Conservation (phyloP, 805 yeast species). For the Ogataea paradorogensis region DNA sequence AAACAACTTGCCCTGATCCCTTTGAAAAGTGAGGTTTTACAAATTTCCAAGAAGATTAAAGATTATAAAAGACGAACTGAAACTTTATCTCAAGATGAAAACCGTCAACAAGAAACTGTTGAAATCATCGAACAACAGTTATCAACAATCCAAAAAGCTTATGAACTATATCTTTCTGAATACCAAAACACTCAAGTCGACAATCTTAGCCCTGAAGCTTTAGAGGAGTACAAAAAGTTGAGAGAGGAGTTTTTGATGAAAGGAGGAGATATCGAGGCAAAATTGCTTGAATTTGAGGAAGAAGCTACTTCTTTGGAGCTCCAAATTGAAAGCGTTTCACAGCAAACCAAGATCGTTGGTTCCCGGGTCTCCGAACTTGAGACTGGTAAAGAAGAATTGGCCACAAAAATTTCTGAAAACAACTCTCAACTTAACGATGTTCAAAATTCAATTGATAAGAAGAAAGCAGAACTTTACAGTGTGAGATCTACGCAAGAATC, state of each 20-base stretch:
- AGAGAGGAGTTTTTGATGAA: slow-evolving; percentile 53
- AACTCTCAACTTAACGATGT: slow-evolving; percentile 28
- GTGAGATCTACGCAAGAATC: slow-evolving; percentile 38
- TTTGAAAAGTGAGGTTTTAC: slow-evolving; percentile 51
- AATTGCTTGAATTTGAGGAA: slow-evolving; percentile 43
- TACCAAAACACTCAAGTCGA: slow-evolving; percentile 11
- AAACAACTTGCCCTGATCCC: slow-evolving; percentile 57
- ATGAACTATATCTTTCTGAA: slow-evolving; percentile 19
- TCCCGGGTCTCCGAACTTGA: slow-evolving; percentile 36
- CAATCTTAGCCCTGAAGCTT: slow-evolving; percentile 46
- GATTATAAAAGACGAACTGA: slow-evolving; percentile 46
- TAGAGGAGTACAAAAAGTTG: slow-evolving; percentile 54
- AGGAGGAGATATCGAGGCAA: slow-evolving; percentile 57
- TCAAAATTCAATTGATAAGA: slow-evolving; percentile 33
- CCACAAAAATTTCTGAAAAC: slow-evolving; percentile 29
- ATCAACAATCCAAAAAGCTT: slow-evolving; percentile 28
- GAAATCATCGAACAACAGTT: slow-evolving; percentile 46
- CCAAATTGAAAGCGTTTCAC: slow-evolving; percentile 37
- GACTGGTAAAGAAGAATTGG: slow-evolving; percentile 31
- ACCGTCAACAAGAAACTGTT: slow-evolving; percentile 46
- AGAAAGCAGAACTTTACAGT: slow-evolving; percentile 21
- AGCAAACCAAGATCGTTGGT: slow-evolving; percentile 35
- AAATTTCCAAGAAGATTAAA: slow-evolving; percentile 44
- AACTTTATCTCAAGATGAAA: slow-evolving; percentile 50
- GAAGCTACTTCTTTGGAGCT: slow-evolving; percentile 32